Base-by-base conservation (phyloP, 768 basidiomycete genomes). In the Kwoniella sp. region DNA sequence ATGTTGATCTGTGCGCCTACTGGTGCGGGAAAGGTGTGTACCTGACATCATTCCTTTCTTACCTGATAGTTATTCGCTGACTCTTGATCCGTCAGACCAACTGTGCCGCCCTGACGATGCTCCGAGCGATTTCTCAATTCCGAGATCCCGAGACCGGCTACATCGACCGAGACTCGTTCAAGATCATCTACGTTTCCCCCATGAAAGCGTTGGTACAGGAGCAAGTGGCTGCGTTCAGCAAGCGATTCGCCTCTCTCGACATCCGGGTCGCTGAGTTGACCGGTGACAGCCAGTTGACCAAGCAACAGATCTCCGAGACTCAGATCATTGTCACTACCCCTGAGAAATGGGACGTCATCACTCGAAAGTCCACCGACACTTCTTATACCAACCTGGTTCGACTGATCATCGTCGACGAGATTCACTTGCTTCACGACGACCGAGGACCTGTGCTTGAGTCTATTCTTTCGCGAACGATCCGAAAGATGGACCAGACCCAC, bases 121-220 rank as follows among this genome's bases (percentile, higher is more conserved):
- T 99, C 26, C 90, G 92, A 78, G 92, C 96, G 73, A 86, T 99
- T 25, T 83, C 85, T 34, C 95, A 96, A 75, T 88, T 90, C 79
- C 88, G 92, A n/a, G 87, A 94, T 74, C 89, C 90, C 50, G 84
- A 84, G 20, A 90, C 90, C 0, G 91, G 91, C 38, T 80, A 82
- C 11, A 90, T 96, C 75, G 91, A 93, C 74, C 85, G 93, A 34
- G 89, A 91, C 67, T 83, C 90, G 0, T 96, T 98, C 87, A 99
- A 99, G 82, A 90, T 96, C 60, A 88, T 99, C 71, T 99, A 98
- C 79, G 87, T 99, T 57, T 95, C 96, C 0, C 96, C 95, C 2
- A 99, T 99, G 96, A 99, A 99, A 81, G 96, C 95, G 2, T 86
- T 99, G 63, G 95, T 99, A 0, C 95, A 98, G 77, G 96, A 99